Evolutionary conservation across 139 green algal genomes (phyloP), one percentile per base, ranked within the genome.

Genomic region (Raphidocelis subcapitata): DNA sequence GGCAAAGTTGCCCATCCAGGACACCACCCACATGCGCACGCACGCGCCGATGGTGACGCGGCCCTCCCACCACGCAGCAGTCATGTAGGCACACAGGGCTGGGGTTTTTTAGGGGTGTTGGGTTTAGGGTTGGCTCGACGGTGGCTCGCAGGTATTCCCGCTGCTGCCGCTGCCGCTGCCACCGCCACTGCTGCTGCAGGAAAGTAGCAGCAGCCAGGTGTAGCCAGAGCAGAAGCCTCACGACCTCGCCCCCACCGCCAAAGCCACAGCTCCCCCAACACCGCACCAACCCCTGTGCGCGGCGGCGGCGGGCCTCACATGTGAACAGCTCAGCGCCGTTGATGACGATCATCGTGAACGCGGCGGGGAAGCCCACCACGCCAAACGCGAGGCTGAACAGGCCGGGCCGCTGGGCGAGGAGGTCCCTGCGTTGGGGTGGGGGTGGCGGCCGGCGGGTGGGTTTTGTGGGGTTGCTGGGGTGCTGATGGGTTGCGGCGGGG

Each of bases 321-420:
- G 75, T 76, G 75, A 71, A 81, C 62, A 81, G 69, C 46, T 81
- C 75, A 1, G 69, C 68, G 28, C 75, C 75, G n/a, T 62, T 74
- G 29, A 67, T 23, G 8, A 28, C 61, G 32, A 67, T 67, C 61
- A 56, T 65, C 52, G 75, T 81, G 75, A 81, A 81, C 29, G 46
- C 70, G 26, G 72, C 75, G 52, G 75, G 75, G 44, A 81, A 81
- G 37, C 76, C 76, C 52, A 85, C 64, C 1, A 67, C 75, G 8
- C 80, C 80, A 59, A 81, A 82, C 1, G 81, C 24, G 20, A 81
- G 62, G 41, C 68, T 75, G 72, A 65, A 79, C 36, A 85, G 28
- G 3, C 80, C 72, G 31, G 72, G 72, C 21, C 47, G 29, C 5
- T 71, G 46, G 23, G 41, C 41, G 12, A 49, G 41, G 41, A 49